Base-by-base conservation (phyloP, 495 filamentous ascomycete genomes). In the Aspergillus olivimuriae region DNA sequence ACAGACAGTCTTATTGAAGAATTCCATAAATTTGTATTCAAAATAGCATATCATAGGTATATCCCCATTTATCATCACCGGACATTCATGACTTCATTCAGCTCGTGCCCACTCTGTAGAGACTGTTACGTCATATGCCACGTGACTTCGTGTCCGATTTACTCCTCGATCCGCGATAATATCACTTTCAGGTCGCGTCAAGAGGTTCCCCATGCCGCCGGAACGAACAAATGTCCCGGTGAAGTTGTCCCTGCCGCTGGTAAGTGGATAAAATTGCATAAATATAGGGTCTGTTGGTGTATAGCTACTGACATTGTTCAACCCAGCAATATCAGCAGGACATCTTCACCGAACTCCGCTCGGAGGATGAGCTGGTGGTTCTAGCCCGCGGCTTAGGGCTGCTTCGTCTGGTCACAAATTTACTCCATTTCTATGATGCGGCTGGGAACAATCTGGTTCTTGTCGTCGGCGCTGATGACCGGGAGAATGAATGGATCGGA, bases 341-440 rank as follows among this genome's bases (percentile, higher is more conserved):
- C 59, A 78, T 95, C 51, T 96, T 94, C 70, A 83, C 85, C 68
- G 85, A 90, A 75, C 81, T 94, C 46, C 82, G 87, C 45, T 68
- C 79, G 39, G 87, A 95, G 66, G 92, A 98, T 86, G 86, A 91
- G 65, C 81, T 97, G 49, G 81, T 96, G 53, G 72, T 97, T 31
- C 75, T 96, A 28, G 91, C 90, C 2, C 86, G 90, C 41, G 92
- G 92, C 52, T 81, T 97, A 14, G 92, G 92, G 41, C 81, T 97
- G 14, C 76, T 96, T 41, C 87, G 87, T 37, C 70, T 97, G 14
- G 78, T 95, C 46, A 94, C 89, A 12, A 97, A 96, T 59, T 78
- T 98, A 7, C 79, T 98, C 24, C 94, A 98, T 61, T 88, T 89
- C 16, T 95, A 95, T 66, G 92, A 98, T 74, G 91, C 88, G 2